Evolutionary conservation across 441 rosid species (phyloP).

Genomic region (Gossypium schwendimanii): DNA sequence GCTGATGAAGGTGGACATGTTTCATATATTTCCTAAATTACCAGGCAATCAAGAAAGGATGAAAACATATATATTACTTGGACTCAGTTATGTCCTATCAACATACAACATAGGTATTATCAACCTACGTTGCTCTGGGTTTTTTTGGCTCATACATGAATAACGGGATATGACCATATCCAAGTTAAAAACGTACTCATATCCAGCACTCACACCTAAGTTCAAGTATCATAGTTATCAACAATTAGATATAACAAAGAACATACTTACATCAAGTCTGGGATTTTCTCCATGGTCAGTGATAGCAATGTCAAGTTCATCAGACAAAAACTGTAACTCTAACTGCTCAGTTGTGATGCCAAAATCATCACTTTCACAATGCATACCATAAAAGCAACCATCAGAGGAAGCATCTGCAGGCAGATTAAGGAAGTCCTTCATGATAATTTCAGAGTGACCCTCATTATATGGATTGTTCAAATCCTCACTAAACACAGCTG

Average conservation of each 20-base stretch:
- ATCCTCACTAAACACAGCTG: conserved; percentile 43
- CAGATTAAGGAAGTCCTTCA: conserved; percentile 48
- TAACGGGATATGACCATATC: background rate
- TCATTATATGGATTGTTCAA: conserved; percentile 33
- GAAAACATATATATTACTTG: too few relatives aligned
- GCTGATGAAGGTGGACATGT: conserved; percentile 30
- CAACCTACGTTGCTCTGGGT: background rate
- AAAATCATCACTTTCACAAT: conserved; percentile 33
- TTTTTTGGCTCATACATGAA: background rate
- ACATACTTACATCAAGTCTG: conserved; percentile 59
- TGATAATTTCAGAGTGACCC: conserved; percentile 33
- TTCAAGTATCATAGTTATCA: background rate
- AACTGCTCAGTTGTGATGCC: conserved; percentile 46
- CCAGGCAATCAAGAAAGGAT: conserved; percentile 21
- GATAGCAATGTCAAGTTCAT: conserved; percentile 72
- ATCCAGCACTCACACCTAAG: background rate
- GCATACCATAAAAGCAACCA: conserved; percentile 40
- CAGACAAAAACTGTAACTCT: conserved; percentile 71
- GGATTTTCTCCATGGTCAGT: conserved; percentile 73
- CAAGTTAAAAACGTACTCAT: background rate
- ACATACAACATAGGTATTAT: background rate
- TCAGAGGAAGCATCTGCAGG: conserved; percentile 44
- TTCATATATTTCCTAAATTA: conserved; percentile 63
- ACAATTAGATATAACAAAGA: background rate
- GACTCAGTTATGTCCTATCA: too few relatives aligned